Conservation (phyloP, 441 rosid species). For the Bocquillonia castaneifolia region DNA sequence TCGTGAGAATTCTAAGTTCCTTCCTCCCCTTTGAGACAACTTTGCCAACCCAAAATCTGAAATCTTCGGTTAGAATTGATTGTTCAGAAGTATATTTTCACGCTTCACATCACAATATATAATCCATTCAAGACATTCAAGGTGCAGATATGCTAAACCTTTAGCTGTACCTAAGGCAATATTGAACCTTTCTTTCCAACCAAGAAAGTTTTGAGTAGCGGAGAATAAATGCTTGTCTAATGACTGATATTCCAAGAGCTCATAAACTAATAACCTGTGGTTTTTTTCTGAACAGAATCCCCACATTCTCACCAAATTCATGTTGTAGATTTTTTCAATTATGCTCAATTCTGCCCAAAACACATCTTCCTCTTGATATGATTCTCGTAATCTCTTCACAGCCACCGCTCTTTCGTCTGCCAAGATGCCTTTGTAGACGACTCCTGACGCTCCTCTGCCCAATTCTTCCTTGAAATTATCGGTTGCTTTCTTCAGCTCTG, state of each 20-base stretch:
- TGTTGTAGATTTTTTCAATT: conserved; percentile 28
- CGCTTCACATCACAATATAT: conserved; percentile 30
- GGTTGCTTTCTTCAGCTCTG: conserved; percentile 61
- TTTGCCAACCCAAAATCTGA: conserved; percentile 26
- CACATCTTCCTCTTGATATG: conserved; percentile 23
- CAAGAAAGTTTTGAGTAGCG: conserved; percentile 9
- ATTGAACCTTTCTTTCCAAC: conserved; percentile 19
- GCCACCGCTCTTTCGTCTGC: conserved; percentile 19
- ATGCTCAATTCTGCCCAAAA: conserved; percentile 26
- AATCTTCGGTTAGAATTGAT: conserved; percentile 18
- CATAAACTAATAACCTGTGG: conserved; percentile 25
- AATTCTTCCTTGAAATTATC: conserved; percentile 53
- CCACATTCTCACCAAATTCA: conserved; percentile 27
- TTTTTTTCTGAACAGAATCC: conserved; percentile 27
- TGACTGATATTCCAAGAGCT: conserved; percentile 26
- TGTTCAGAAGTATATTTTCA: conserved; percentile 22
- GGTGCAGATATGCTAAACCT: conserved; percentile 28
- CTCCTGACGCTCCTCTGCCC: conserved; percentile 81
- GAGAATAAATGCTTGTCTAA: conserved; percentile 13
- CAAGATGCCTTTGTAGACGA: conserved; percentile 58
- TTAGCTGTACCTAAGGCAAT: conserved; percentile 23
- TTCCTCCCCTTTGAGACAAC: conserved; percentile 12
- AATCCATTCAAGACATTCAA: conserved; percentile 30
- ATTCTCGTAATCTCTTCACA: conserved; percentile 17
- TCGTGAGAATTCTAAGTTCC: neutral